These are phyloP conservation scores for Leccinum subtestaceum DNA, from an alignment of 768 basidiomycete genomes.

Conservation along the genomic window DNA sequence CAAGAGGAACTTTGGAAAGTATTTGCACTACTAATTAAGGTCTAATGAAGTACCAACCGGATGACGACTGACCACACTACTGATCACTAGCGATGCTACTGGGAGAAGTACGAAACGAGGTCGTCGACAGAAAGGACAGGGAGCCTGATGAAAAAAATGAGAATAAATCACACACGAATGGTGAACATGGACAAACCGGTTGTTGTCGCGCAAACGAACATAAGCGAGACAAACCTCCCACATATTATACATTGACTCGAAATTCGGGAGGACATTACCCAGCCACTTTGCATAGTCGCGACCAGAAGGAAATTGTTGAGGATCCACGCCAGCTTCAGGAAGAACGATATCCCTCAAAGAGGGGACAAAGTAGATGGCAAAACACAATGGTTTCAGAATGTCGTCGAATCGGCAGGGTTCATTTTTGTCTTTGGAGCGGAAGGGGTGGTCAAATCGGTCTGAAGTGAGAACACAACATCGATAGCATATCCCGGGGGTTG, in stretches of 20 bases:
- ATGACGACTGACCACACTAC: no score
- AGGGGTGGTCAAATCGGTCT: not conserved
- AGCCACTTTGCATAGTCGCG: not conserved
- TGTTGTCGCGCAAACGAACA: not conserved
- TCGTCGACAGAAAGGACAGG: no score
- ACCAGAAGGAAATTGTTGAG: not conserved
- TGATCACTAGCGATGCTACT: no score
- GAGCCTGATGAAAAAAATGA: no score
- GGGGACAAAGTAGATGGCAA: not conserved
- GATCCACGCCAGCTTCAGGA: not conserved
- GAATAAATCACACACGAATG: no score
- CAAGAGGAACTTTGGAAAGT: no score
- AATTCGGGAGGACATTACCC: not conserved
- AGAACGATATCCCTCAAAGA: not conserved
- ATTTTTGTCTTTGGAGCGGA: not conserved
- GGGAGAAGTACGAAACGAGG: no score
- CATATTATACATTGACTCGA: not conserved
- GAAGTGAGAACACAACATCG: not conserved
- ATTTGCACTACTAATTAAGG: no score
- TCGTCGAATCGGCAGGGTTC: not conserved
- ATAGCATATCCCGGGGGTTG: not conserved
- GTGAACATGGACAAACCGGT: not conserved
- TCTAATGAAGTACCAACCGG: no score
- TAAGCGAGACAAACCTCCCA: not conserved
- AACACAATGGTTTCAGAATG: not conserved